Evolutionary conservation across 2,329 filamentous ascomycete genomes (phyloP).

Genomic region (Sporothrix luriei): DNA sequence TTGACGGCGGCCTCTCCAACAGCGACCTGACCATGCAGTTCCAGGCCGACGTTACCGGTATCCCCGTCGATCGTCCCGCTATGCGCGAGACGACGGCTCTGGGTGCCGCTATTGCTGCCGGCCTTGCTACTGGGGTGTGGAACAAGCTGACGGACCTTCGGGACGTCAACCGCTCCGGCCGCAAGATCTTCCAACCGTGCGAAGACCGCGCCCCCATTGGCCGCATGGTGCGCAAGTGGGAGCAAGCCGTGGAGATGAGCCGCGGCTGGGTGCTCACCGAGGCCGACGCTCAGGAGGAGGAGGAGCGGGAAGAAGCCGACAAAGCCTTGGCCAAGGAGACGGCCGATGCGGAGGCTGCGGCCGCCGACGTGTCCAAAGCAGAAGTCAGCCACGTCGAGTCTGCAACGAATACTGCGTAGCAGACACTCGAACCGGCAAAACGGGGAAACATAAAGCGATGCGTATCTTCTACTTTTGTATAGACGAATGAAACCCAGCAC

Average conservation of each 20-base stretch:
- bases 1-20: conserved; percentile 88
- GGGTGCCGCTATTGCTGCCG: conserved; percentile 85
- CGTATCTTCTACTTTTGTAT: background rate
- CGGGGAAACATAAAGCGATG: background rate
- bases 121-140: conserved; percentile 81
- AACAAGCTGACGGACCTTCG: conserved; percentile 71
- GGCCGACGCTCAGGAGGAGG: conserved; percentile 30
- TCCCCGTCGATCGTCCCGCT: conserved; percentile 77
- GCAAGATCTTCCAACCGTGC: conserved; percentile 69
- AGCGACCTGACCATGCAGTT: conserved; percentile 90
- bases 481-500: background rate
- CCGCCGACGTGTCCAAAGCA: background rate
- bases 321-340: conserved; percentile 8
- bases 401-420: background rate
- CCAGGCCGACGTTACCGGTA: conserved; percentile 81
- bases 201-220: conserved; percentile 51
- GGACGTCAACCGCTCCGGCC: conserved; percentile 69
- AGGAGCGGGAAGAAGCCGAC: conserved; percentile 25
- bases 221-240: conserved; percentile 57
- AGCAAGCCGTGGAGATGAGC: conserved; percentile 62
- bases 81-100: conserved; percentile 92
- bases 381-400: conserved; percentile 9
- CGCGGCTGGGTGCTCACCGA: conserved; percentile 53
- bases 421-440: background rate
- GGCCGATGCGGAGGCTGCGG: background rate